Percentiles rank a stretch among this genome's conserved stretches.
Conservation (phyloP, 176 grass and related monocot genomes). For the Carex pumila region DNA sequence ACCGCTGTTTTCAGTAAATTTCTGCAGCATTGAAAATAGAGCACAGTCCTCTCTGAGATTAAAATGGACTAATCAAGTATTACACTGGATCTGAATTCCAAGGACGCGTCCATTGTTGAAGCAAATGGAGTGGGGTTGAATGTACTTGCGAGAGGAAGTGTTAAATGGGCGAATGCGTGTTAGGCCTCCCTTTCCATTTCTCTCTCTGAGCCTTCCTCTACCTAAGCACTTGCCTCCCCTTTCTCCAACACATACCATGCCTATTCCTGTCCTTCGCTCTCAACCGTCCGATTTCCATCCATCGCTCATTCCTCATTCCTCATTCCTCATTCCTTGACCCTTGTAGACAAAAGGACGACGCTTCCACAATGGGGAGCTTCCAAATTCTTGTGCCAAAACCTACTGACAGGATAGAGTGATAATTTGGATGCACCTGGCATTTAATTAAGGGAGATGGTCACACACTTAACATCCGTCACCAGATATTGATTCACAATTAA, state of each 20-base stretch:
- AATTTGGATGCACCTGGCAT: background rate
- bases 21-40: too few species aligned
- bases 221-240: slow-evolving; percentile 30
- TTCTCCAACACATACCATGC: slow-evolving; percentile 36
- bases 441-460: background rate
- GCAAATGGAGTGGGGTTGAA: background rate
- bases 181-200: slow-evolving; percentile 22
- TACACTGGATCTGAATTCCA: too few species aligned
- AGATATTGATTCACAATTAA: background rate
- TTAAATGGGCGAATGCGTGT: slow-evolving; percentile 21
- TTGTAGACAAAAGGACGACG: background rate
- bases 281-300: background rate
- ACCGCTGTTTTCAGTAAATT: too few species aligned
- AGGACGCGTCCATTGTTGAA: background rate
- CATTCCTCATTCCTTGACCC: background rate
- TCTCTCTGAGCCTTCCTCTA: background rate
- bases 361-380: background rate
- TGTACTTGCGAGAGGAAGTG: background rate
- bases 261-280: background rate
- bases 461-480: background rate
- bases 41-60: too few species aligned
- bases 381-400: slow-evolving; percentile 4
- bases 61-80: too few species aligned
- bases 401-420: background rate
- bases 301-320: background rate